These are phyloP conservation scores for Boletus patriciae DNA, from an alignment of 768 basidiomycete species.

Conservation along the genomic window DNA sequence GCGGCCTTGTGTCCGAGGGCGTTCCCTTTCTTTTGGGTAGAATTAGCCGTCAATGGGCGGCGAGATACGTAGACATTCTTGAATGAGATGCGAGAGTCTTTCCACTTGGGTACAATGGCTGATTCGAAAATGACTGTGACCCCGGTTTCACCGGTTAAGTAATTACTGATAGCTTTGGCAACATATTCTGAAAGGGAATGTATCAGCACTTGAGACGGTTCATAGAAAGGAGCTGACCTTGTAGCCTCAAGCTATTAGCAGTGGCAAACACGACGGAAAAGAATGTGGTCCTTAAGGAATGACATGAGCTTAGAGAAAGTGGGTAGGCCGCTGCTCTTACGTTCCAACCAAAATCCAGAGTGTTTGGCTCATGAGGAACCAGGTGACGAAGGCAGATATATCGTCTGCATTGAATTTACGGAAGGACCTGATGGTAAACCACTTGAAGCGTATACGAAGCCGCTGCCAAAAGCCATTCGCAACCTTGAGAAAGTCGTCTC, in stretches of 20 bases:
- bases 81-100: conserved; percentile 93
- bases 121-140: conserved; percentile 95
- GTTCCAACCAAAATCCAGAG: conserved; percentile 93
- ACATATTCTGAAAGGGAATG: conserved; percentile 60
- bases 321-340: conserved; percentile 10
- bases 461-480: conserved; percentile 92
- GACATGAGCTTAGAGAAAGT: conserved; percentile 2
- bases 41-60: conserved; percentile 46
- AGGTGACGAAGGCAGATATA: conserved; percentile 92
- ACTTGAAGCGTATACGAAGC: conserved; percentile 88
- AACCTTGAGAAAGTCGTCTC: conserved; percentile 85
- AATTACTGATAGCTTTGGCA: conserved; percentile 86
- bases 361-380: conserved; percentile 95
- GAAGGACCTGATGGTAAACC: conserved; percentile 95
- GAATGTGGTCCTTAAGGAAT: conserved; percentile 74
- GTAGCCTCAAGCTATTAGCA: conserved; percentile 81
- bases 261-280: conserved; percentile 91
- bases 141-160: conserved; percentile 91
- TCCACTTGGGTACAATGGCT: conserved; percentile 97
- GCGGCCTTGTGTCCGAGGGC: conserved; percentile 54
- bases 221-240: conserved; percentile 50
- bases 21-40: conserved; percentile 17
- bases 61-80: conserved; percentile 95
- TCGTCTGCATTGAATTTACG: conserved; percentile 95
- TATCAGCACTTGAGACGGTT: neutral